Conservation (phyloP, 2,329 filamentous ascomycete species). For the Neoarthrinium moseri region DNA sequence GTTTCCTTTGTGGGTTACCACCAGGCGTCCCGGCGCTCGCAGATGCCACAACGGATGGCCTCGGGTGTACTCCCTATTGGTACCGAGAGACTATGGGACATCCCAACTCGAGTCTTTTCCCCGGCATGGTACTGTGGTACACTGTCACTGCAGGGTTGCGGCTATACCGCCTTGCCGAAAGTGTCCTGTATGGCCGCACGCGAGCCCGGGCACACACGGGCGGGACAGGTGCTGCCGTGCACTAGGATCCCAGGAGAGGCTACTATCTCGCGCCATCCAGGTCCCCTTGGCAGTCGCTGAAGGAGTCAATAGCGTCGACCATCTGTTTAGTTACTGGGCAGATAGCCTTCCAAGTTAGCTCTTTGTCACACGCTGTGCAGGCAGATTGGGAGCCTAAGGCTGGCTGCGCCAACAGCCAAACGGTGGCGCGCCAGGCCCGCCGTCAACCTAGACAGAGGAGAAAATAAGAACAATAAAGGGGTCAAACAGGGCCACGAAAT, state of each 20-base stretch:
- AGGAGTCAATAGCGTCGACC: slow-evolving; percentile 4
- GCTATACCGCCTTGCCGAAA: slow-evolving; percentile 1
- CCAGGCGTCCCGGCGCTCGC: slow-evolving; percentile 2
- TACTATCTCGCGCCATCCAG: slow-evolving; percentile 6
- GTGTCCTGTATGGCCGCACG: neutral
- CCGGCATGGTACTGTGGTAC: neutral
- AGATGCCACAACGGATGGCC: slow-evolving; percentile 2
- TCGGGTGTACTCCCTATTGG: slow-evolving; percentile 6
- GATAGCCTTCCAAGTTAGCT: no score
- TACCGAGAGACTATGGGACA: neutral
- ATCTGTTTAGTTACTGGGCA: neutral
- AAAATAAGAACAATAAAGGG: neutral
- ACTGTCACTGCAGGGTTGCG: neutral
- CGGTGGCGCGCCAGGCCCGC: neutral
- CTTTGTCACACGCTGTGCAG: no score
- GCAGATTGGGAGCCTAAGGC: neutral
- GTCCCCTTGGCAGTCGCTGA: no score
- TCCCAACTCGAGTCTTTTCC: neutral
- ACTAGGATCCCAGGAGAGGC: slow-evolving; percentile 4
- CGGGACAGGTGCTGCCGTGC: slow-evolving; percentile 5
- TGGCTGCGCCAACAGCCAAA: neutral
- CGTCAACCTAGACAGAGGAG: neutral
- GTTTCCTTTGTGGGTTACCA: slow-evolving; percentile 2
- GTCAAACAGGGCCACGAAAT: neutral
- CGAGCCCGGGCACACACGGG: neutral